These are phyloP conservation scores for Tolypocladium pustulatum DNA, from an alignment of 2,329 filamentous ascomycete genomes.

Conservation along the genomic window DNA sequence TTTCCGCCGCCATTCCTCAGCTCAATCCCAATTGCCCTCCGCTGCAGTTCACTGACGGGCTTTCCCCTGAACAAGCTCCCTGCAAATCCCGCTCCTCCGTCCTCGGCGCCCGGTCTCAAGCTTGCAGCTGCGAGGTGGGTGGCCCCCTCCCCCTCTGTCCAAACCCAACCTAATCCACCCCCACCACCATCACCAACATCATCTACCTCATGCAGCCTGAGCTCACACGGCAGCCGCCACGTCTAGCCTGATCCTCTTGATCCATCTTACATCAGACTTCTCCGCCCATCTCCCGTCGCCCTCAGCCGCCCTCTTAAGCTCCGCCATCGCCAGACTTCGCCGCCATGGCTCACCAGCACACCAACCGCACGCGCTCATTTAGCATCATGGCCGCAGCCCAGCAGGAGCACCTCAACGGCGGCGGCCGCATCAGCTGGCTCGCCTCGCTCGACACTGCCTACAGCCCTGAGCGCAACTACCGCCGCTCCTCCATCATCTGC, in stretches of 20 bases:
- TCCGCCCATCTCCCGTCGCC: not conserved
- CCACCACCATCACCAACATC: not conserved
- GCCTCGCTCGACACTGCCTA: constrained; percentile 77
- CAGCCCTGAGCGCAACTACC: constrained; percentile 78
- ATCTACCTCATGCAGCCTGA: not conserved
- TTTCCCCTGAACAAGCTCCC: not conserved
- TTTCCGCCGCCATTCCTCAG: not conserved
- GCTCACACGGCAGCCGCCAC: not conserved
- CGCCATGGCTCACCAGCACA: constrained; percentile 22
- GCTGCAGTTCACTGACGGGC: not conserved
- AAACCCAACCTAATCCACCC: not conserved
- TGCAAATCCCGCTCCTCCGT: not conserved
- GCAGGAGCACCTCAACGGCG: constrained; percentile 76
- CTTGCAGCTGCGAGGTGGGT: not conserved
- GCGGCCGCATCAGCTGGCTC: constrained; percentile 58
- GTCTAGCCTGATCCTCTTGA: not conserved
- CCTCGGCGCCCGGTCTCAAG: not conserved
- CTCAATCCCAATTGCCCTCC: not conserved
- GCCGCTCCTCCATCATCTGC: constrained; percentile 95
- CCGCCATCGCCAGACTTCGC: constrained; percentile 2
- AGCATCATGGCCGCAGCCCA: constrained; percentile 52
- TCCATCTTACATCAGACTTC: not conserved
- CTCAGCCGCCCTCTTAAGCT: not conserved
- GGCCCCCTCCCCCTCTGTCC: not conserved
- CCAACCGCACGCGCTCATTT: constrained; percentile 19